phyloP scores from a whole-genome alignment of 2,329 filamentous ascomycete species.

The Tolypocladium album region DNA sequence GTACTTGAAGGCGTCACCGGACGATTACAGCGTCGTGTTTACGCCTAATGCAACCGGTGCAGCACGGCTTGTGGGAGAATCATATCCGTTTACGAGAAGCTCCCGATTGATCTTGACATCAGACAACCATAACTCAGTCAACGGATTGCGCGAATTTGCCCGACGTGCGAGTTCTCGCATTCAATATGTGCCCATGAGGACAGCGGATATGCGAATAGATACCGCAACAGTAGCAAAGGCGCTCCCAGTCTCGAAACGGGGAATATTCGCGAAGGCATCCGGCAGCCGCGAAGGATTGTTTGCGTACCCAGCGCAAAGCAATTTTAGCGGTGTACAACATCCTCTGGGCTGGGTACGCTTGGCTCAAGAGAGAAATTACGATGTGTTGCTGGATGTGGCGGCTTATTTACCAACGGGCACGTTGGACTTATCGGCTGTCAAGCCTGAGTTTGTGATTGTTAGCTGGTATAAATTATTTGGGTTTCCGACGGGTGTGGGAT shows the following conservation, averaged over 20 bases:
- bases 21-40: conserved; percentile 29
- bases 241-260: neutral
- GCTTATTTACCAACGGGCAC: conserved; percentile 25
- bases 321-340: conserved; percentile 31
- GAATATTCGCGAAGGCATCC: neutral
- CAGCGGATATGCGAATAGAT: conserved; percentile 18
- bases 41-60: conserved; percentile 28
- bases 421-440: conserved; percentile 21
- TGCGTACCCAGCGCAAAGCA: conserved; percentile 34
- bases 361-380: conserved; percentile 25
- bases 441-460: conserved; percentile 26
- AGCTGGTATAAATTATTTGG: conserved; percentile 33
- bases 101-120: conserved; percentile 21
- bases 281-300: conserved; percentile 20
- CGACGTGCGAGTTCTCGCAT: conserved; percentile 11
- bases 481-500: conserved; percentile 29
- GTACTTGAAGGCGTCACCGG: conserved; percentile 21
- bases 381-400: conserved; percentile 28
- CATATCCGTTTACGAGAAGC: conserved; percentile 20
- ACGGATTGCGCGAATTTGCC: conserved; percentile 27
- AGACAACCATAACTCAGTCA: conserved; percentile 32
- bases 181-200: conserved; percentile 17
- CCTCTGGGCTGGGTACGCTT: conserved; percentile 23
- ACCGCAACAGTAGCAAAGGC: conserved; percentile 9
- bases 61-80: conserved; percentile 26